phyloP scores from a whole-genome alignment of 495 filamentous ascomycete species.

The Aspergillus bertholletiae region DNA sequence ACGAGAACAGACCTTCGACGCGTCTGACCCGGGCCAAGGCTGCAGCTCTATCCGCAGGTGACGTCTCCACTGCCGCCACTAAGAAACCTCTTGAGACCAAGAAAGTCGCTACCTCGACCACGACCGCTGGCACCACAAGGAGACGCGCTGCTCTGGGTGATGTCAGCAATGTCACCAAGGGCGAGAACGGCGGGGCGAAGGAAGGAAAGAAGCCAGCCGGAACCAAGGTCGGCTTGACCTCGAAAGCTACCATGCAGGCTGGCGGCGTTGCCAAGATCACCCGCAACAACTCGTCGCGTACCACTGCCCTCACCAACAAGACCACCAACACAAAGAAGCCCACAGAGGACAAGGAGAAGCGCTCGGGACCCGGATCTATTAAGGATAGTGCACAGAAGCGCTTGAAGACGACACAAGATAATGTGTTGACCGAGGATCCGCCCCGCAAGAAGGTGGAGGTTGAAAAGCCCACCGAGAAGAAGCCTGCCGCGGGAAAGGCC shows the following conservation, averaged over 20 bases:
- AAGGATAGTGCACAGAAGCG: conserved; percentile 51
- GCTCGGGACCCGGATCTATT: conserved; percentile 69
- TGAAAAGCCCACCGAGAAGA: no score
- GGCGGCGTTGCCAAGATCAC: conserved; percentile 76
- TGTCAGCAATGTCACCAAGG: conserved; percentile 91
- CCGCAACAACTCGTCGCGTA: conserved; percentile 62
- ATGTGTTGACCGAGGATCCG: conserved; percentile 55
- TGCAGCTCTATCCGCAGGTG: conserved; percentile 58
- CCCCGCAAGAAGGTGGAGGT: conserved; percentile 50
- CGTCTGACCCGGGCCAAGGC: conserved; percentile 93
- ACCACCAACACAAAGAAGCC: conserved; percentile 61
- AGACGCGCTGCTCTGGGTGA: conserved; percentile 82
- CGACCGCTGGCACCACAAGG: conserved; percentile 44
- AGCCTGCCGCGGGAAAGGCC: conserved; percentile 13
- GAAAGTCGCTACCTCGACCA: conserved; percentile 58
- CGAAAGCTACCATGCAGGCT: conserved; percentile 68
- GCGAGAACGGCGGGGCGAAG: conserved; percentile 56
- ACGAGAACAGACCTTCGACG: conserved; percentile 77
- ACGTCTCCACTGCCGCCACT: conserved; percentile 47
- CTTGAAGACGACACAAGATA: conserved; percentile 55
- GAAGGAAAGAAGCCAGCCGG: conserved; percentile 66
- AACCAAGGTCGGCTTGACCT: conserved; percentile 61
- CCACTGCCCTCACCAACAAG: conserved; percentile 49
- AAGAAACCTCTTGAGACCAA: conserved; percentile 79
- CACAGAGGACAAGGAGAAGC: conserved; percentile 56